Percentiles rank a stretch among this genome's conserved stretches.
Conservation (phyloP, 345 rosid species). For the Cardamine occulta region DNA sequence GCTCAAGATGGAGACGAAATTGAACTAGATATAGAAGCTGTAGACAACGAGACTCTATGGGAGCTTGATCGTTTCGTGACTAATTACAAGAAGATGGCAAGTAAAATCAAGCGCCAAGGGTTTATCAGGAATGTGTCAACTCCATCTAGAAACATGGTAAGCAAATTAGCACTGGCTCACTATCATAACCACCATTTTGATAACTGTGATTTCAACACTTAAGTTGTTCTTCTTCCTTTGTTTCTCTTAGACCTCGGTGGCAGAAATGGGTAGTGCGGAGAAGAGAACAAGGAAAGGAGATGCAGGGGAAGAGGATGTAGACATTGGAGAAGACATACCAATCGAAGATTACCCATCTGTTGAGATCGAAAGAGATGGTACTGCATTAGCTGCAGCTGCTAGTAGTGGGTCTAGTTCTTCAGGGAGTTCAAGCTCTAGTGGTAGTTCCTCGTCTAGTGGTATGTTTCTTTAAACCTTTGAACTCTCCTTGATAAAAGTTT, state of each 20-base stretch:
- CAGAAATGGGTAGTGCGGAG: conserved; percentile 51
- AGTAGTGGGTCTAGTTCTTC: conserved; percentile 59
- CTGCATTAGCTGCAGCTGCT: conserved; percentile 33
- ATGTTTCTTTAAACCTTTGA: background rate
- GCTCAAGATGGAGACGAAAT: conserved; percentile 84
- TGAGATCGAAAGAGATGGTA: conserved; percentile 77
- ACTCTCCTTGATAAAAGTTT: background rate
- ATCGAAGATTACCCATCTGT: conserved; percentile 72
- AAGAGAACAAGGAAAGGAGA: conserved; percentile 73
- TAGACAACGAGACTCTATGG: conserved; percentile 76
- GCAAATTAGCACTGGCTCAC: background rate
- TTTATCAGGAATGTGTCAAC: conserved; percentile 32
- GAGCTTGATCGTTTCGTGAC: conserved; percentile 83
- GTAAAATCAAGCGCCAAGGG: conserved; percentile 76
- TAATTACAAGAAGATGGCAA: conserved; percentile 72
- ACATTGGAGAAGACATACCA: conserved; percentile 83
- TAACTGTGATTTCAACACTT: background rate
- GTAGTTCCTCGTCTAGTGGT: conserved; percentile 81
- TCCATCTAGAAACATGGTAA: conserved; percentile 37
- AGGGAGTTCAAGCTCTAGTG: conserved; percentile 52
- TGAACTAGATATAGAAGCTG: conserved; percentile 74
- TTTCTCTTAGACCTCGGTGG: conserved; percentile 32
- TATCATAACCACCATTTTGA: background rate
- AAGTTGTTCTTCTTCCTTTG: background rate
- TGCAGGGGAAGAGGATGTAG: conserved; percentile 78